Conservation (phyloP, 225 moss, liverwort and hornwort species). For the Climacium dendroides region DNA sequence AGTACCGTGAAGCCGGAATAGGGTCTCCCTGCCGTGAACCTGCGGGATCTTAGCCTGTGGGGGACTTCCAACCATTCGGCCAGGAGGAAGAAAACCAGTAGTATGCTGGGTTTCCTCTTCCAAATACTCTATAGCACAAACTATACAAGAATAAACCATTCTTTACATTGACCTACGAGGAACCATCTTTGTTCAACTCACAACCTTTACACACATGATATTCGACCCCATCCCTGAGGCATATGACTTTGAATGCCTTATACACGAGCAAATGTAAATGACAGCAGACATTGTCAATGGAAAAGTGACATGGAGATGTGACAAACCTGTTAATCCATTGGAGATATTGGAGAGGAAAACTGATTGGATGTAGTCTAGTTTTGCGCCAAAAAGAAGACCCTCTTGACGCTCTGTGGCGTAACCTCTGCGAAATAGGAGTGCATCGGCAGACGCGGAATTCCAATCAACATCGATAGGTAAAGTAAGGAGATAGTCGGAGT, state of each 20-base stretch:
- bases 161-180: neutral
- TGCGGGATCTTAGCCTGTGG: neutral
- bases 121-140: neutral
- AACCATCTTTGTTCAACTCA: neutral
- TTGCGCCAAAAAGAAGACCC: slow-evolving; percentile 76
- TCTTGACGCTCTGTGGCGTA: slow-evolving; percentile 68
- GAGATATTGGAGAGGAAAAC: slow-evolving; percentile 33
- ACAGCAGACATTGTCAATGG: neutral
- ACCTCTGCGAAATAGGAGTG: slow-evolving; percentile 72
- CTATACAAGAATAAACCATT: neutral
- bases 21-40: neutral
- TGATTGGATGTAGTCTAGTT: slow-evolving; percentile 75
- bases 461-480: slow-evolving; percentile 86
- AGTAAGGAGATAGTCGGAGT: slow-evolving; percentile 79
- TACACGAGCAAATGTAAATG: neutral
- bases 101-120: neutral
- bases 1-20: neutral
- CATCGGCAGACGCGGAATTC: slow-evolving; percentile 65
- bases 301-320: neutral
- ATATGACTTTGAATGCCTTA: neutral
- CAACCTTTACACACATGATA: neutral
- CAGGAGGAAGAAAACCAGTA: neutral
- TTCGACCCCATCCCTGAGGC: neutral
- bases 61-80: neutral
- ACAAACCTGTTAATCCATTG: slow-evolving; percentile 46